Base-by-base conservation (phyloP, 495 filamentous ascomycete genomes). In the Hyphodiscus hymeniophilus region DNA sequence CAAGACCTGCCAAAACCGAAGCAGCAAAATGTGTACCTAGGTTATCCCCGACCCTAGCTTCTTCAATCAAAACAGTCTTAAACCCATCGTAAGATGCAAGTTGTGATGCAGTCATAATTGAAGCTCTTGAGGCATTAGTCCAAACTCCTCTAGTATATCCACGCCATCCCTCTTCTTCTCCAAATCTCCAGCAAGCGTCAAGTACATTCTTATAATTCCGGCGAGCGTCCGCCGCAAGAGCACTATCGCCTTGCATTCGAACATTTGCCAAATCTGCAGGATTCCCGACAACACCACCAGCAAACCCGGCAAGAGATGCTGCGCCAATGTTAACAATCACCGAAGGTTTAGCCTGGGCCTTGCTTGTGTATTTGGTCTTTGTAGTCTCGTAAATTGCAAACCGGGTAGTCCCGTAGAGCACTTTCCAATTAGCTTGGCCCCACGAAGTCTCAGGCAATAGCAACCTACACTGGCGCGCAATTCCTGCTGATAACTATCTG, bases 201-300 rank as follows among this genome's bases (percentile, higher is more conserved):
- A 95, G 60, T 3, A 89, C 92, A 58, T 97, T 73, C 40, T 79
- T 79, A 72, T 98, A 98, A 67, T 94, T 89, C 18, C 90, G 79
- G 2, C 87, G 81, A 52, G 91, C 69, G 1, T 70, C 71, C 2
- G 68, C 58, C 0, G 89, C 85, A 3, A 95, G 77, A 0, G 90
- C 79, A 10, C 85, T 82, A 63, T 97, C 92, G 69, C 90, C 82
- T 65, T 98, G 92, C 92, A 98, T 98, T 54, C 92, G 88, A 32
- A 98, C 92, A 67, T 98, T 98, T 47, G 96, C 74, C 8, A 98
- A 85, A 61, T 98, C 92, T 47, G 91, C 91, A 0, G 89, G 86
- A 66, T 97, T 97, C 48, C 92, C 92, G 10, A 85, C 85, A 7
- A 95, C 62, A 20, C 92, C 92, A 45, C 92, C 92, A 4, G 95